Evolutionary conservation across 78 protist genomes (phyloP), one percentile per base, ranked within the genome.

Genomic region (Tieghemostelium lacteum): DNA sequence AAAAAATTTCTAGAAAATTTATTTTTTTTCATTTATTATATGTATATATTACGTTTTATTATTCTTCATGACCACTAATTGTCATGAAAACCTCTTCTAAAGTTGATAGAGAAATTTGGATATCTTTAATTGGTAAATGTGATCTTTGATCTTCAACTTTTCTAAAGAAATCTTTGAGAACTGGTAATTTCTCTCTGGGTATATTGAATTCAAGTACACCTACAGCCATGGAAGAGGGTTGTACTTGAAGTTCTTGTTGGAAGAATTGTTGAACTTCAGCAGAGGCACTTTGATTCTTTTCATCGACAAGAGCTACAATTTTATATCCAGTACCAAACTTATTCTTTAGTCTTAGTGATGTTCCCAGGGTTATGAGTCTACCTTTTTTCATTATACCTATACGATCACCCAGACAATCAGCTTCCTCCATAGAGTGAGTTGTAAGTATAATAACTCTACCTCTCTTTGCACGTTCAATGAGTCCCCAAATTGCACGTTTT

Each of bases 341-440:
- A 10, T 34, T 61, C 87, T 97, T 97, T 45, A 98, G 72, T 40
- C 58, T 76, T 58, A 96, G 37, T 17, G 94, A 24, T 36, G 73
- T 63, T 29, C 98, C 99, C 31, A 89, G 10, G 42, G 83, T 50
- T 26, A 29, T 36, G 22, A 96, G 54, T 45, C 54, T 4, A 54
- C 98, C 98, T 36, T 65, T 50, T 40, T 87, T n/a, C 94, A 98
- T 97, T 73, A 98, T 97, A 62, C 94, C 95, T 33, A 98, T 89
- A 34, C 93, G n/a, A 63, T 98, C 97, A 37, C 97, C 98, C 17
- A 98, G 94, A 20, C 86, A 24, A 64, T 97, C 98, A 0, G 99
- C 99, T 71, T 97, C 99, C 55, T 98, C 99, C 98, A 98, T 96
- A 78, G 49, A 95, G 58, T 96, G 97, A 20, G 99, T 97, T 2